Conservation (phyloP, 2,329 filamentous ascomycete species). For the Hansfordia pulvinata region DNA sequence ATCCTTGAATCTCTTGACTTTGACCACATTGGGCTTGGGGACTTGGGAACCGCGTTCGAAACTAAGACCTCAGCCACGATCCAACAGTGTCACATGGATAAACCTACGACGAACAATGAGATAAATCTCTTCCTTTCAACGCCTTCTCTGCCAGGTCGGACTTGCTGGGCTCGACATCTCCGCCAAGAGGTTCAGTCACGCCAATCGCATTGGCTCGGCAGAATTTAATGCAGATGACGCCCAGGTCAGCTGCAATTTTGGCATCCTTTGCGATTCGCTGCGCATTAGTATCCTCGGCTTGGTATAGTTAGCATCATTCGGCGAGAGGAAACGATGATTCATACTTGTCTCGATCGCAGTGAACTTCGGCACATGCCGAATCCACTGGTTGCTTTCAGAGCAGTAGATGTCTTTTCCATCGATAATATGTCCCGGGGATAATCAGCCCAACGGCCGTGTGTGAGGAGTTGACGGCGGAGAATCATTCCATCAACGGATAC, state of each 20-base stretch:
- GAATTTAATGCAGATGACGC: conserved; percentile 13
- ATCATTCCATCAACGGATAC: conserved; percentile 11
- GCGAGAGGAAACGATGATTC: neutral
- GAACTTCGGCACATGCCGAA: conserved; percentile 11
- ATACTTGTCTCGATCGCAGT: conserved; percentile 13
- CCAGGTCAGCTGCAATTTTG: conserved; percentile 9
- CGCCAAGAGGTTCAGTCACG: conserved; percentile 2
- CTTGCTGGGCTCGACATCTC: neutral
- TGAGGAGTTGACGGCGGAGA: conserved; percentile 2
- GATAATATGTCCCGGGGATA: neutral
- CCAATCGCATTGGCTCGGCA: conserved; percentile 1
- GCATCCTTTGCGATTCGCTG: conserved; percentile 5
- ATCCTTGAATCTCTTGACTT: too few species aligned
- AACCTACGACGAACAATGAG: neutral
- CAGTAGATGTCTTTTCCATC: neutral
- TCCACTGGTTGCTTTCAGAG: conserved; percentile 1
- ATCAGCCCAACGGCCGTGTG: neutral
- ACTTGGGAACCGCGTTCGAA: conserved; percentile 2
- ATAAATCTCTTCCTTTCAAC: neutral
- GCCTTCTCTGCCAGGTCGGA: neutral
- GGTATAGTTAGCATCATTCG: neutral
- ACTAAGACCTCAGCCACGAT: neutral
- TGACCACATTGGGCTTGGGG: conserved; percentile 11
- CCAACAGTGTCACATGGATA: neutral
- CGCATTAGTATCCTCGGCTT: conserved; percentile 5